Evolutionary conservation across 768 basidiomycete species (phyloP).

Genomic region (Russula emetica): DNA sequence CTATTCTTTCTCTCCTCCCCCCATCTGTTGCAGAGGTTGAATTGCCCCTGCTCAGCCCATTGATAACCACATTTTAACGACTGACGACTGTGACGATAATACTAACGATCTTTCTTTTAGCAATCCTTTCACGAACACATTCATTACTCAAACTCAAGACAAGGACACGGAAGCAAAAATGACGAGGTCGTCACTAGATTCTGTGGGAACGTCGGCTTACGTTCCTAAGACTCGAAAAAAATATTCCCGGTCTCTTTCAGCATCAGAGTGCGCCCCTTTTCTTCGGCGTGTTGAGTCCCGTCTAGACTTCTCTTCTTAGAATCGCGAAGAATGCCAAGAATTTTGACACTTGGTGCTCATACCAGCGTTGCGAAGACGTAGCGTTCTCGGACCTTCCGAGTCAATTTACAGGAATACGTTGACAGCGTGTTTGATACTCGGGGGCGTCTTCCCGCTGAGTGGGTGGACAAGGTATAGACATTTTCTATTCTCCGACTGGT

Average conservation of each 20-base stretch:
- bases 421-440: constrained; percentile 39
- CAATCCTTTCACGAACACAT: constrained; percentile 5
- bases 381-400: constrained; percentile 44
- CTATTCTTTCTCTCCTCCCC: constrained; percentile 8
- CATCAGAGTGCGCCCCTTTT: constrained; percentile 18
- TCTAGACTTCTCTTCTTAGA: constrained; percentile 31
- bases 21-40: constrained; percentile 12
- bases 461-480: constrained; percentile 41
- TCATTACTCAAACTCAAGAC: constrained; percentile 5
- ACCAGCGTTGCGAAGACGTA: constrained; percentile 49
- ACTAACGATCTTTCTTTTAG: constrained; percentile 21
- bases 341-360: constrained; percentile 50
- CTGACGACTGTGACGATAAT: constrained; percentile 13
- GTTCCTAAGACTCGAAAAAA: not conserved
- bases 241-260: constrained; percentile 11
- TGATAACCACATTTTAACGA: not conserved
- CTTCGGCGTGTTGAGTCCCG: not conserved
- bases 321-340: constrained; percentile 46
- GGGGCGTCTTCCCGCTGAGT: constrained; percentile 39
- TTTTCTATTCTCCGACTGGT: not conserved
- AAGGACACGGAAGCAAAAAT: constrained; percentile 6
- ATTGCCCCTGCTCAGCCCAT: not conserved
- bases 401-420: constrained; percentile 37
- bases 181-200: constrained; percentile 17
- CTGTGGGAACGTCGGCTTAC: constrained; percentile 1